phyloP scores from a whole-genome alignment of 768 basidiomycete species.

The Dioszegia aurantiaca region DNA sequence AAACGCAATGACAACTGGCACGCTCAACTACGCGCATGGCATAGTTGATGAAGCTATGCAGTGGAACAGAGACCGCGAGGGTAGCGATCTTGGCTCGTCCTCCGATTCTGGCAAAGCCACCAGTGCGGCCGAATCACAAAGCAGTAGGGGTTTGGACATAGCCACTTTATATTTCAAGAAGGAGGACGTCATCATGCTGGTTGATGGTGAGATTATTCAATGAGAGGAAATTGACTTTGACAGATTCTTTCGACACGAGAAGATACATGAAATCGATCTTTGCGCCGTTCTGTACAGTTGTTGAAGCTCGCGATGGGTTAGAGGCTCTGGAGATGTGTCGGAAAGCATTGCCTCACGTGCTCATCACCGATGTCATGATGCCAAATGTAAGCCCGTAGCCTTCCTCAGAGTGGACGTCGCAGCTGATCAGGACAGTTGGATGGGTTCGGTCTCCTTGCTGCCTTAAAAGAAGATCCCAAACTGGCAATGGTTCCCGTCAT shows the following conservation, averaged over 20 bases:
- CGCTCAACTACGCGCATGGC: conserved; percentile 46
- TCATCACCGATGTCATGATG: conserved; percentile 54
- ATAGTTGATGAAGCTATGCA: conserved; percentile 54
- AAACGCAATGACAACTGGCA: conserved; percentile 12
- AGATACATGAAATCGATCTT: conserved; percentile 45
- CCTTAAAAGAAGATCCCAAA: conserved; percentile 35
- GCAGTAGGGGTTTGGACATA: conserved; percentile 48
- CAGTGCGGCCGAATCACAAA: conserved; percentile 24
- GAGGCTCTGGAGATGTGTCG: conserved; percentile 42
- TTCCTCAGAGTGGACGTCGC: too few relatives aligned
- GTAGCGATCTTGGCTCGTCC: conserved; percentile 22
- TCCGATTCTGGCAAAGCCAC: conserved; percentile 34
- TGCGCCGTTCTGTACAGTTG: conserved; percentile 46
- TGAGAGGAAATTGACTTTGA: background rate
- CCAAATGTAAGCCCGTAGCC: conserved; percentile 45
- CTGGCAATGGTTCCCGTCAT: conserved; percentile 47
- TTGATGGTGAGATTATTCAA: conserved; percentile 28
- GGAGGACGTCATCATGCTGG: conserved; percentile 50
- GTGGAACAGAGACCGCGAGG: conserved; percentile 46
- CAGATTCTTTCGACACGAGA: conserved; percentile 29
- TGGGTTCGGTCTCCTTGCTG: conserved; percentile 49
- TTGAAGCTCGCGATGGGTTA: conserved; percentile 50
- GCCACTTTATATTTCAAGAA: conserved; percentile 52
- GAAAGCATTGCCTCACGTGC: conserved; percentile 42
- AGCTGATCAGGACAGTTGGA: too few relatives aligned